Percentiles rank a stretch among this genome's conserved stretches.
Evolutionary conservation across 2,329 filamentous ascomycete genomes (phyloP).

Genomic region (Fusarium clavum): DNA sequence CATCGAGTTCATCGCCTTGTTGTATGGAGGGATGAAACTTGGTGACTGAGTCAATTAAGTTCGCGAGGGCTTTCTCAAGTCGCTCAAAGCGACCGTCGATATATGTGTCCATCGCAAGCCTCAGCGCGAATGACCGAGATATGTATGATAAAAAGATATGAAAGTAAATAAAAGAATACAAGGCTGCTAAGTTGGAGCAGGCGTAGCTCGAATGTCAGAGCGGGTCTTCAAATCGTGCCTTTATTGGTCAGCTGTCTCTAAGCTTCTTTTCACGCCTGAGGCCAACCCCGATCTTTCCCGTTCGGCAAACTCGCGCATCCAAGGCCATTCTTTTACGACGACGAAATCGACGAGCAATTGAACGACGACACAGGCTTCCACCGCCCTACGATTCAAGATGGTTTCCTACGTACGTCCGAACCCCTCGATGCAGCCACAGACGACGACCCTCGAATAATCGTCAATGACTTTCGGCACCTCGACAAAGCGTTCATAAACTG

Average conservation of each 20-base stretch:
- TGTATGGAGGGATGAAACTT: slow-evolving; percentile 81
- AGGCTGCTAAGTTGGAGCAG: slow-evolving; percentile 23
- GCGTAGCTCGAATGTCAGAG: slow-evolving; percentile 36
- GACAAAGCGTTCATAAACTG: slow-evolving; percentile 41
- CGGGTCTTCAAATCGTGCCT: slow-evolving; percentile 6
- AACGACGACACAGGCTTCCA: slow-evolving; percentile 48
- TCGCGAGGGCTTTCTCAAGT: slow-evolving; percentile 73
- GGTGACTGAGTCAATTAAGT: slow-evolving; percentile 81
- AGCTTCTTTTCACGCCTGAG: slow-evolving; percentile 48
- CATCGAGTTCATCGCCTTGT: slow-evolving; percentile 75
- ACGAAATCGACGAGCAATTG: slow-evolving; percentile 53
- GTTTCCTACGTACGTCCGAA: slow-evolving; percentile 53
- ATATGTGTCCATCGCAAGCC: slow-evolving; percentile 66
- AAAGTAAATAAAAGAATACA: slow-evolving; percentile 24
- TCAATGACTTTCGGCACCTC: slow-evolving; percentile 25
- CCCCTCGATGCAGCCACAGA: background rate
- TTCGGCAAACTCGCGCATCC: slow-evolving; percentile 51
- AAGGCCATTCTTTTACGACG: slow-evolving; percentile 44
- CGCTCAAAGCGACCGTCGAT: slow-evolving; percentile 73
- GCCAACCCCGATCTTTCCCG: slow-evolving; percentile 52
- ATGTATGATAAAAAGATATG: background rate
- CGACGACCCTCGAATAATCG: background rate
- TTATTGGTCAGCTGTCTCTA: slow-evolving; percentile 23
- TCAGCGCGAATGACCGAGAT: background rate
- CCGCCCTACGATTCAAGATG: slow-evolving; percentile 54